Base-by-base conservation (phyloP, 352 stramenopile genomes). In the Thraustotheca clavata region DNA sequence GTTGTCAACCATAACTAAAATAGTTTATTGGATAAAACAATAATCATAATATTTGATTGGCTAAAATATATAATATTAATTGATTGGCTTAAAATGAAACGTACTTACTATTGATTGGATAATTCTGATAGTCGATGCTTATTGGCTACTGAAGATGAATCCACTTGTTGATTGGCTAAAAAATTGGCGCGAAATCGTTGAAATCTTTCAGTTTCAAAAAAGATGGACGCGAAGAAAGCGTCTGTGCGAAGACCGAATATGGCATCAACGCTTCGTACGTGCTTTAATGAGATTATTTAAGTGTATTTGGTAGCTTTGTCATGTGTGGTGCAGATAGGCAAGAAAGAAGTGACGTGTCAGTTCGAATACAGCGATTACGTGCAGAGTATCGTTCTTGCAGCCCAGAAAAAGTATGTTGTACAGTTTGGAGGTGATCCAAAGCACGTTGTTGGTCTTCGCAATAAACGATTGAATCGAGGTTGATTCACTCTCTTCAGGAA, bases 281-380 rank as follows among this genome's bases (percentile, higher is more conserved):
- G 7, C 9, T 52, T 14, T 29, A 50, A 16, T 43, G 16, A 43
- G 38, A 43, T 43, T 20, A 18, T 24, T 47, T n/a, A 47, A 16
- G 27, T 24, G 2, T n/a, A 47, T 4, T 14, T 39, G n/a, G n/a
- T 55, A 65, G 57, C 57, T 40, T 34, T 65, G 5, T 47, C 57
- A 20, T 65, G 57, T 33, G 57, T 46, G 20, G 26, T 65, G 6
- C 29, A 57, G 18, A 46, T 65, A 24, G 38, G 38, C 4, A 7
- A 27, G 9, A 54, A 24, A 46, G 57, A 65, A 31, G 12, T 65
- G 20, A 7, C 35, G 33, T 54, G 36, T 41, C 57, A 65, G 26
- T 65, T 65, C 29, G 57, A 65, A 24, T n/a, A 20, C 8, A 22
- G 22, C 39, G 57, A 65, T 46, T 65, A 55, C 18, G 38, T 65